Base-by-base conservation (phyloP, 345 rosid species). In the Bruguiera parviflora region DNA sequence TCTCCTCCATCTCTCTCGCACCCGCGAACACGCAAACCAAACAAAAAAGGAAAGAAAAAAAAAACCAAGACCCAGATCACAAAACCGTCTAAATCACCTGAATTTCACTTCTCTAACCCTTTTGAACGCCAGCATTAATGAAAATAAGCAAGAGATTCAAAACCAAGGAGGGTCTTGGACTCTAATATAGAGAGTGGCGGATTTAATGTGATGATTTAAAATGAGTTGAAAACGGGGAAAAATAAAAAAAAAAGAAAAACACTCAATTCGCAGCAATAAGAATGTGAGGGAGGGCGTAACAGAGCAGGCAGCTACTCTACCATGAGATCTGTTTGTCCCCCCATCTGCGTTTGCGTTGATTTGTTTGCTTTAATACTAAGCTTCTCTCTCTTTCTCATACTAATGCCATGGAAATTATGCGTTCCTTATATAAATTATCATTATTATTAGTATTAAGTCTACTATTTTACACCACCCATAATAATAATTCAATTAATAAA, bases 1-100 rank as follows among this genome's bases (percentile, higher is more conserved):
- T 85, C 69, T 90, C 99, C 66, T 95, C 99, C 99, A 95, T 94
- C 47, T 63, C 76, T 37, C 61, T 27, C 47, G 53, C 63, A 19
- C 15, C 53, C 3, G 64, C 73, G 46, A 47, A 35, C 77, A 25
- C 59, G n/a, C 22, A 56, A 61, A 20, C 11, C 8, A 27, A 4
- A 39, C 11, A 15, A 18, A 10, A 29, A 5, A 28, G 28, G 21
- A 24, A 28, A 53, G 21, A 24, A 22, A 6, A n/a, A 10, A 1
- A 43, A 10, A 49, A 43, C 49, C 9, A 29, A 58, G 52, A 55
- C 58, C 59, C 63, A 58, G 64, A 64, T 68, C 62, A 20, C 11
- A 56, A 24, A 56, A 56, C 31, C 18, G 1, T 27, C 28, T 56
- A 63, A 63, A 55, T 71, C 68, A 71, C 46, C 58, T 64, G 18